phyloP scores from a whole-genome alignment of 2,329 filamentous ascomycete species.

The Sarocladiaceae sp. region DNA sequence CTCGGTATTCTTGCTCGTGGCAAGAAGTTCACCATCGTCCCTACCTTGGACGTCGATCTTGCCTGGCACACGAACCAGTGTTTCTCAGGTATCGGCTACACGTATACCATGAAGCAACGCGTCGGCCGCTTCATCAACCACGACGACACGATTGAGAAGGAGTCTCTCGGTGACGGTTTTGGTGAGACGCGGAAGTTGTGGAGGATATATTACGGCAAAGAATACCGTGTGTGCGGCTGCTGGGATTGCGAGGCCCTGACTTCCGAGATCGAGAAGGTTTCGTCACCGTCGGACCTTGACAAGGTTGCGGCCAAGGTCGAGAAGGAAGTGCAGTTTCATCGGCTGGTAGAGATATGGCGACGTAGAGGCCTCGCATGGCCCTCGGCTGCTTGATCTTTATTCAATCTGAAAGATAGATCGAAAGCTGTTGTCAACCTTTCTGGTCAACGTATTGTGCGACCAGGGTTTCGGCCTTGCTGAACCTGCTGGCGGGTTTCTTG shows the following conservation, averaged over 20 bases:
- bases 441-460: too few relatives aligned
- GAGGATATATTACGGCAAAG: conserved; percentile 24
- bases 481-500: background rate
- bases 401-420: too few relatives aligned
- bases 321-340: conserved; percentile 10
- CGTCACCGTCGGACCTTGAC: background rate
- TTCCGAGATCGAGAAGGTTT: conserved; percentile 15
- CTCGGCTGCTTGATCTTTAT: too few relatives aligned
- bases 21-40: conserved; percentile 24
- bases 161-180: conserved; percentile 20
- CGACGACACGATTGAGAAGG: conserved; percentile 28
- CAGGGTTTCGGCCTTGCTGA: conserved; percentile 5
- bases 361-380: too few relatives aligned
- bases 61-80: conserved; percentile 39
- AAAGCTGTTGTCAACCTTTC: too few relatives aligned
- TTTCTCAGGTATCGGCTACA: conserved; percentile 21
- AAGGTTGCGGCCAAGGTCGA: conserved; percentile 5
- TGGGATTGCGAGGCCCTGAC: conserved; percentile 31
- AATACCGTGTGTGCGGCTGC: conserved; percentile 28
- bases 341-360: conserved; percentile 8
- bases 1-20: conserved; percentile 22
- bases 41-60: conserved; percentile 35
- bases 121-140: conserved; percentile 28
- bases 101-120: conserved; percentile 11
- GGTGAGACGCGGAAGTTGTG: conserved; percentile 23